Evolutionary conservation across 2,329 filamentous ascomycete species (phyloP), one percentile per base, ranked within the genome.

Genomic region (Colletotrichum incanum): DNA sequence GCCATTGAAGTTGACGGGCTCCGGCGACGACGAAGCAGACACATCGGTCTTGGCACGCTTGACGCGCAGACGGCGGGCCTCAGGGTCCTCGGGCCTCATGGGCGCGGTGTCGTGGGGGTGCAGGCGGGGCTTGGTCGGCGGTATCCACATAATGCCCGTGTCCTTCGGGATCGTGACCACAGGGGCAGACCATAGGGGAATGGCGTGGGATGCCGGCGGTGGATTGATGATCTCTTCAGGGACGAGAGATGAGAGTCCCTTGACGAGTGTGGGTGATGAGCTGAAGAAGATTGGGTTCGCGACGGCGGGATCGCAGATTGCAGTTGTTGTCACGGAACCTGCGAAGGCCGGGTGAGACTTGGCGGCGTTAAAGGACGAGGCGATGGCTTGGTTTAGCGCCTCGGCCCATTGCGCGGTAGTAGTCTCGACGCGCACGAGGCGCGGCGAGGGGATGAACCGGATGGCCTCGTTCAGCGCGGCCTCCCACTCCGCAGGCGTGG

Each of bases 401-500:
- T 60, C 54, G 23, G 71, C 49, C 67, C 76, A 75, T 18, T 71
- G 41, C 7, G 55, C 60, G 3, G 59, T 47, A 16, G 68, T 67
- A 2, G 69, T 67, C 20, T 73, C 72, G 43, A 50, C 65, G 14
- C 74, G 71, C 39, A 67, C 41, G 23, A 71, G 52, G 18, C 28
- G 58, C 5, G 39, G 37, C 23, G 23, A 20, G 9, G 61, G 28
- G 14, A 20, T 49, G 14, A 49, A 12, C 26, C 49, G 52, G 14
- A 73, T 39, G 34, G 73, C 73, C 39, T 71, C 65, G 18, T 37
- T 52, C 4, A 75, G 65, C 11, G 73, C 73, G 28, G 67, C 59
- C 20, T 71, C 41, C 67, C 77, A 76, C 39, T 74, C 72, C 20
- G 74, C 67, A 39, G 67, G 8, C 39, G 71, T 52, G 37, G 41